Conservation (phyloP, 2,329 filamentous ascomycete species). For the Verruconis gallopava region DNA sequence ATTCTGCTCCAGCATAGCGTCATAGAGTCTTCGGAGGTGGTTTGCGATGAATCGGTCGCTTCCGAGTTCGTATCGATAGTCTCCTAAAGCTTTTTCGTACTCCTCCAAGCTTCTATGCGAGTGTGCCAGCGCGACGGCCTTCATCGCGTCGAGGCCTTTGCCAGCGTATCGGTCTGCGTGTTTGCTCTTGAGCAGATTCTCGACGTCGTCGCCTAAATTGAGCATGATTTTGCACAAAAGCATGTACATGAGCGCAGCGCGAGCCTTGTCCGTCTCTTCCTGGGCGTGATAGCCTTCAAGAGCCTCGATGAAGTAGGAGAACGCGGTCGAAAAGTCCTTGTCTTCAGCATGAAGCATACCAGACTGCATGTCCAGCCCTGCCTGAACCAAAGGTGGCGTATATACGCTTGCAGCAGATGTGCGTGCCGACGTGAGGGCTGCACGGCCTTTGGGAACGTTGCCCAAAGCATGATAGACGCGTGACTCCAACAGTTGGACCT, state of each 20-base stretch:
- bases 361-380: slow-evolving; percentile 96
- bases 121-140: slow-evolving; percentile 91
- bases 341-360: slow-evolving; percentile 98
- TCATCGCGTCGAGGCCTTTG: slow-evolving; percentile 96
- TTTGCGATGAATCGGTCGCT: slow-evolving; percentile 94
- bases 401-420: slow-evolving; percentile 96
- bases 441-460: slow-evolving; percentile 90
- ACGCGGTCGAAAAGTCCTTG: slow-evolving; percentile 97
- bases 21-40: slow-evolving; percentile 88
- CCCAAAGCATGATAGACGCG: slow-evolving; percentile 94
- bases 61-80: slow-evolving; percentile 87
- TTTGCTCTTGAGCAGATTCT: slow-evolving; percentile 86
- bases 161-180: slow-evolving; percentile 93
- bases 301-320: slow-evolving; percentile 98
- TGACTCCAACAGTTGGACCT: slow-evolving; percentile 95
- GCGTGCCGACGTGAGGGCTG: slow-evolving; percentile 83
- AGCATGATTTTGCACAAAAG: slow-evolving; percentile 99
- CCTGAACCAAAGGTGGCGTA: slow-evolving; percentile 87
- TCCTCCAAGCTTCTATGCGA: slow-evolving; percentile 91
- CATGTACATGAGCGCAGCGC: slow-evolving; percentile 98
- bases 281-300: slow-evolving; percentile 92
- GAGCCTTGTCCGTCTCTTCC: slow-evolving; percentile 79
- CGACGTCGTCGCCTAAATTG: slow-evolving; percentile 92
- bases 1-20: slow-evolving; percentile 98
- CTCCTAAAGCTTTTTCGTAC: slow-evolving; percentile 82